phyloP scores from a whole-genome alignment of 352 stramenopile species.

The Pythium phragmitis region DNA sequence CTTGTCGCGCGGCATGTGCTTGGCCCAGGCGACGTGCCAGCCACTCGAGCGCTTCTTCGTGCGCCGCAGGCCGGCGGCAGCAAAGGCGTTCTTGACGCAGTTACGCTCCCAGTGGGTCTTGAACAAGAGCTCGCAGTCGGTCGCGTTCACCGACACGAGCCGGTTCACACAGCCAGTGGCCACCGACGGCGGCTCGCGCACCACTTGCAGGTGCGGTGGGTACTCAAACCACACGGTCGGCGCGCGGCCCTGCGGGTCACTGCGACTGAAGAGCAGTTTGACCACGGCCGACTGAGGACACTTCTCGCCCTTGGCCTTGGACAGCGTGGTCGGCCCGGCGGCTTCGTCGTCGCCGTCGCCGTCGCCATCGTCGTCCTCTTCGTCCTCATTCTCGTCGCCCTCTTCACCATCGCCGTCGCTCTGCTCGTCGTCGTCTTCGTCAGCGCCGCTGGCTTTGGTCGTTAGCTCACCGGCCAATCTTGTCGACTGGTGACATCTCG shows the following conservation, averaged over 20 bases:
- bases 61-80: conserved; percentile 63
- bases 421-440: not conserved
- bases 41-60: conserved; percentile 55
- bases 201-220: conserved; percentile 56
- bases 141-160: conserved; percentile 41
- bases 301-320: conserved; percentile 33
- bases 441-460: not conserved
- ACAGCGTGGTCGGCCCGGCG: conserved; percentile 3
- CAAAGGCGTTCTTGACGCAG: conserved; percentile 91
- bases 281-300: conserved; percentile 37
- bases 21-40: conserved; percentile 68
- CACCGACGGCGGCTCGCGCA: conserved; percentile 29
- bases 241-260: conserved; percentile 37
- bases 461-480: not conserved
- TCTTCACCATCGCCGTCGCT: conserved; percentile 29
- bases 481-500: not conserved
- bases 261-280: conserved; percentile 58
- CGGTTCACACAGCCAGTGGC: conserved; percentile 10
- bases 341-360: conserved; percentile 31
- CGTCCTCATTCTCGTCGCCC: conserved; percentile 38
- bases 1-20: conserved; percentile 62
- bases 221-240: conserved; percentile 91
- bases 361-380: conserved; percentile 44
- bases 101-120: conserved; percentile 91
- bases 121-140: conserved; percentile 55